Base-by-base conservation (phyloP, 208 protist genomes). In the Herpetomonas muscarum region DNA sequence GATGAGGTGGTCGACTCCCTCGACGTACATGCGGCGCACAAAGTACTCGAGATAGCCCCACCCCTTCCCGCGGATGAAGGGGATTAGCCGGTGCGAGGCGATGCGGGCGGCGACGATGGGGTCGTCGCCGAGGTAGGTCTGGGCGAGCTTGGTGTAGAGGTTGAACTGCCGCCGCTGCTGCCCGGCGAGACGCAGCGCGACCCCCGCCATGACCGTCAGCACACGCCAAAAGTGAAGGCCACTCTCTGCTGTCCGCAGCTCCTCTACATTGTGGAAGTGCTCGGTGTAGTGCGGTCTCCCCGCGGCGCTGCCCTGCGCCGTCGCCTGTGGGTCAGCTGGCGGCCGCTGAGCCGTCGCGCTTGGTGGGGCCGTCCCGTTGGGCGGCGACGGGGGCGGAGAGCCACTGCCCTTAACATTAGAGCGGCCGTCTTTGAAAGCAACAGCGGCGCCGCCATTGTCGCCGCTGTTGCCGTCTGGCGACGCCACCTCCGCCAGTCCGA, bases 31-130 rank as follows among this genome's bases (percentile, higher is more conserved):
- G 1, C 71, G 65, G 12, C 76, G 73, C 36, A 78, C 59, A 19
- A 79, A 55, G 36, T 68, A 65, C 51, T 91, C 77, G 19, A 87
- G 45, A 39, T 70, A 57, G 1, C 61, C 29, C 79, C 84, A 91
- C 15, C 84, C 74, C 9, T 74, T 37, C 3, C 53, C 64, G 19
- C 55, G 61, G 28, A 80, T 62, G 48, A 76, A 83, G 12, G 83
- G 83, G 46, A 90, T 64, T 41, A 91, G 72, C 15, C 69, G 70
- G 32, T 47, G 39, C 10, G 58, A 47, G 25, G 73, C 76, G 32
- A 91, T 63, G n/a, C 45, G 64, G 0, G 69, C 79, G 2, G 79
- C 73, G 10, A 64, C 28, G 12, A 19, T 53, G 10, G 85, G 80
- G 32, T 80, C 63, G 4, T 82, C 76, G 0, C 47, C 21, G 10